phyloP scores from a whole-genome alignment of 768 basidiomycete genomes.

The Myochromella boudieri region DNA sequence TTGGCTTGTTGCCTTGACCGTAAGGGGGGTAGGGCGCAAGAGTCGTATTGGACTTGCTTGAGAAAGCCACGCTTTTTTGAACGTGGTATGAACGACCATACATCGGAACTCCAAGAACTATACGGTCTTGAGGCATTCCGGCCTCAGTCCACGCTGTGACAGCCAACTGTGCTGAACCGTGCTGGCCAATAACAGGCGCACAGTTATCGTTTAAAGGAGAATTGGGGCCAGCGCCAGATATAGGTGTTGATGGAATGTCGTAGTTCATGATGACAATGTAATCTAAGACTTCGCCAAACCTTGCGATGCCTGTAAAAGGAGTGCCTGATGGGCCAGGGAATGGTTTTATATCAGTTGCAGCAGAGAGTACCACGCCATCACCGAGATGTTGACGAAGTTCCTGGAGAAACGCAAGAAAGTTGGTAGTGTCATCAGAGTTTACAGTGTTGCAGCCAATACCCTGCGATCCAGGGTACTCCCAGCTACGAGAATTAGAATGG shows the following conservation, averaged over 20 bases:
- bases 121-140: slow-evolving; percentile 68
- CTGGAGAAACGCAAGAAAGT: slow-evolving; percentile 77
- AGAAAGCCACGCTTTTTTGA: slow-evolving; percentile 32
- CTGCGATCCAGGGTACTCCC: slow-evolving; percentile 78
- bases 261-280: slow-evolving; percentile 77
- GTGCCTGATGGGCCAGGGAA: slow-evolving; percentile 58
- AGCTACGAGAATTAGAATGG: slow-evolving; percentile 40
- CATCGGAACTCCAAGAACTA: slow-evolving; percentile 82
- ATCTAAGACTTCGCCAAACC: slow-evolving; percentile 69
- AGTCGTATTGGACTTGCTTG: slow-evolving; percentile 22
- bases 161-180: slow-evolving; percentile 76
- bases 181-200: slow-evolving; percentile 51
- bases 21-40: slow-evolving; percentile 56
- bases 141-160: slow-evolving; percentile 74
- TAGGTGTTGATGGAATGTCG: slow-evolving; percentile 58
- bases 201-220: slow-evolving; percentile 84
- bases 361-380: slow-evolving; percentile 64
- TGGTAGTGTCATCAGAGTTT: slow-evolving; percentile 65
- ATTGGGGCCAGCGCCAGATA: slow-evolving; percentile 69
- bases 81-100: slow-evolving; percentile 80
- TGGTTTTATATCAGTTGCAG: slow-evolving; percentile 65
- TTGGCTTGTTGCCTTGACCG: slow-evolving; percentile 37
- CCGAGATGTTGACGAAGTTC: slow-evolving; percentile 59
- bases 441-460: slow-evolving; percentile 74
- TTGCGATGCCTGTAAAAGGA: slow-evolving; percentile 62